phyloP scores from a whole-genome alignment of 148 eudicot species.

The Cornus suecica region DNA sequence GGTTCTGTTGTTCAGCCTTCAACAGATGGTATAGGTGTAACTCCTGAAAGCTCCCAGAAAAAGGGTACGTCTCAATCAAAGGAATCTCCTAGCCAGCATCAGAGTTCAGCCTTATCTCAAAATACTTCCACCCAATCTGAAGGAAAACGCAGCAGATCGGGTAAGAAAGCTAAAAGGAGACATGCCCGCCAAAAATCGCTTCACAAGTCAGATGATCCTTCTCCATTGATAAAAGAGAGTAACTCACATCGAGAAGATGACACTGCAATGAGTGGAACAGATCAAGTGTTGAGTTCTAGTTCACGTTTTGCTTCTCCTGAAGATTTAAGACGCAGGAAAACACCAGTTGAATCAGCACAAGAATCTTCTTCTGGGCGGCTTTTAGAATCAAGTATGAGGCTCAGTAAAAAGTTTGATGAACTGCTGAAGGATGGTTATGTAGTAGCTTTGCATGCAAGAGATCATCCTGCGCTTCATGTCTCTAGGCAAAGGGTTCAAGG shows the following conservation, averaged over 20 bases:
- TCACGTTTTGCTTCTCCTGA: slow-evolving; percentile 88
- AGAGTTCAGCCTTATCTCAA: slow-evolving; percentile 53
- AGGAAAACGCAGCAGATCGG: slow-evolving; percentile 86
- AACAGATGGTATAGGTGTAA: slow-evolving; percentile 36
- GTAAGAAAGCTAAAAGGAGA: slow-evolving; percentile 91
- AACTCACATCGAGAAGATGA: slow-evolving; percentile 75
- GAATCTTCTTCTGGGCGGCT: slow-evolving; percentile 48
- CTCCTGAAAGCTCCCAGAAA: slow-evolving; percentile 59
- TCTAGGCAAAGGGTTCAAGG: slow-evolving; percentile 93
- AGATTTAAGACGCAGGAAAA: slow-evolving; percentile 59
- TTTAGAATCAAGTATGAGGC: slow-evolving; percentile 39
- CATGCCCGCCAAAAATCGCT: slow-evolving; percentile 85
- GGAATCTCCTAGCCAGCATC: slow-evolving; percentile 56
- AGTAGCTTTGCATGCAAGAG: slow-evolving; percentile 76
- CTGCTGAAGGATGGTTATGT: slow-evolving; percentile 83
- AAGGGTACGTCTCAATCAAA: slow-evolving; percentile 36
- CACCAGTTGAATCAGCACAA: slow-evolving; percentile 48
- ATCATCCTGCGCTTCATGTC: slow-evolving; percentile 59
- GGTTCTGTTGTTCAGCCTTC: slow-evolving; percentile 44
- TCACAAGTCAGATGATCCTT: slow-evolving; percentile 61
- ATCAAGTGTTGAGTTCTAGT: slow-evolving; percentile 75
- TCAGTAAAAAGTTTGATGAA: slow-evolving; percentile 47
- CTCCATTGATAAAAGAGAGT: slow-evolving; percentile 59
- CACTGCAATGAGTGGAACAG: slow-evolving; percentile 91
- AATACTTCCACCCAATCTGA: slow-evolving; percentile 57